phyloP scores from a whole-genome alignment of 2,329 filamentous ascomycete species.

The Cladosporium sp. region DNA sequence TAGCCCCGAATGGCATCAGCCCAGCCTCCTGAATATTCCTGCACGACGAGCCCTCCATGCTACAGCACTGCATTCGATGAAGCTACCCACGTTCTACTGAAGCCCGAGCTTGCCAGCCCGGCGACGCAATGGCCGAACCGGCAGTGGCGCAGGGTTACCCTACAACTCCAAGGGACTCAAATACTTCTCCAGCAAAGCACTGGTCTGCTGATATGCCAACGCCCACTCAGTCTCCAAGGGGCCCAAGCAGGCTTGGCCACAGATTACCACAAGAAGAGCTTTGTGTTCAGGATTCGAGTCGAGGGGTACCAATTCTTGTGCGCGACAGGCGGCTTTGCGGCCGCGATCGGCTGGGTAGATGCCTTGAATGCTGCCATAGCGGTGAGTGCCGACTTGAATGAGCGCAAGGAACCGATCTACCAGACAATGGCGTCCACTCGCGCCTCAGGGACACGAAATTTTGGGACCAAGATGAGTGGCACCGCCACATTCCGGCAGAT shows the following conservation, averaged over 20 bases:
- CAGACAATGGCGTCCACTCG: constrained; percentile 1
- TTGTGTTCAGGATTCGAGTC: constrained; percentile 13
- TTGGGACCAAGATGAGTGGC: neutral
- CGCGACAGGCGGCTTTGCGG: constrained; percentile 3
- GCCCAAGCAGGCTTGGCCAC: constrained; percentile 12
- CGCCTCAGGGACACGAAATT: neutral
- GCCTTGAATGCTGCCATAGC: constrained; percentile 12
- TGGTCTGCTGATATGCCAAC: constrained; percentile 1
- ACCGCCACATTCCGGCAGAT: neutral
- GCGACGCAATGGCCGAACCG: neutral
- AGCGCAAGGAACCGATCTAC: constrained; percentile 1
- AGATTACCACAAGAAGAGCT: constrained; percentile 7
- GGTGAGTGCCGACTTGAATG: constrained; percentile 9
- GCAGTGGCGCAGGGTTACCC: neutral
- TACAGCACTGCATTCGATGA: constrained; percentile 1
- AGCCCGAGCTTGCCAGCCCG: neutral
- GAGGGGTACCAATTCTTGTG: constrained; percentile 13
- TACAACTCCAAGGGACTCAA: neutral
- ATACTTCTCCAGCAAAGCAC: constrained; percentile 2
- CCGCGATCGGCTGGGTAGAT: constrained; percentile 11
- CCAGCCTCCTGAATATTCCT: neutral
- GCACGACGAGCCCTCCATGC: constrained; percentile 1
- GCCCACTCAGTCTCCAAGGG: constrained; percentile 7
- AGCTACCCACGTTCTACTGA: neutral
- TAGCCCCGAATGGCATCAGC: neutral